Percentiles rank a stretch among this genome's conserved stretches.
phyloP scores from a whole-genome alignment of 192 early-diverging fungal genomes.

The Thamnidium elegans region DNA sequence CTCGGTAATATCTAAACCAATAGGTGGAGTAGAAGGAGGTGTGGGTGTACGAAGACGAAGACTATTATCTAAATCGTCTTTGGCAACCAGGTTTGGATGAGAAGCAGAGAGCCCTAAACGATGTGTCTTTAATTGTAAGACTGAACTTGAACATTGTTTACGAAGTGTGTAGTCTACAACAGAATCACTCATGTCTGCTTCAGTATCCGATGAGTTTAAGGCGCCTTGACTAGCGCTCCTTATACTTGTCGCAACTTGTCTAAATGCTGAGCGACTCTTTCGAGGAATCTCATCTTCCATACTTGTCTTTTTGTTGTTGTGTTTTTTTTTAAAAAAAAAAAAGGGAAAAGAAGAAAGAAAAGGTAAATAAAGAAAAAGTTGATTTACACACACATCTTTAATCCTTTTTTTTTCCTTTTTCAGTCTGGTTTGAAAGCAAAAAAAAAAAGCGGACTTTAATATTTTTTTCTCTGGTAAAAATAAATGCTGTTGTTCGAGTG shows the following conservation, averaged over 20 bases:
- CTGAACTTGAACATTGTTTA: constrained; percentile 12
- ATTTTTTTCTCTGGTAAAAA: no score
- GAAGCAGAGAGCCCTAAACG: constrained; percentile 1
- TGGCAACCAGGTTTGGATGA: constrained; percentile 3
- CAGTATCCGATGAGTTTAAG: neutral
- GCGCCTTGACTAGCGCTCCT: neutral
- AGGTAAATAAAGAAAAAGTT: neutral
- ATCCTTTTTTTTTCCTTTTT: neutral
- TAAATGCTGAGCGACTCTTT: neutral
- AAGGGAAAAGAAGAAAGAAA: neutral
- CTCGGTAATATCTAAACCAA: constrained; percentile 26
- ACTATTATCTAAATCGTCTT: neutral
- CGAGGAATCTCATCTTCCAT: neutral
- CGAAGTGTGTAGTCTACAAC: constrained; percentile 1
- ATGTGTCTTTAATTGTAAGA: neutral
- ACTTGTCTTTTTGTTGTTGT: neutral
- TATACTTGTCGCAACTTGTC: neutral
- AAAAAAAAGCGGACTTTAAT: neutral
- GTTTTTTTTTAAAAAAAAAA: constrained; percentile 2
- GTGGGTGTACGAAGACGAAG: neutral
- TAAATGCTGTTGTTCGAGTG: no score
- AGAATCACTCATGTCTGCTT: constrained; percentile 22
- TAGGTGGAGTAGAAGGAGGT: neutral
- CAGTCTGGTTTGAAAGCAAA: neutral
- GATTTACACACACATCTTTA: constrained; percentile 7